Base-by-base conservation (phyloP, 2,329 filamentous ascomycete species). In the Akanthomyces muscarius region DNA sequence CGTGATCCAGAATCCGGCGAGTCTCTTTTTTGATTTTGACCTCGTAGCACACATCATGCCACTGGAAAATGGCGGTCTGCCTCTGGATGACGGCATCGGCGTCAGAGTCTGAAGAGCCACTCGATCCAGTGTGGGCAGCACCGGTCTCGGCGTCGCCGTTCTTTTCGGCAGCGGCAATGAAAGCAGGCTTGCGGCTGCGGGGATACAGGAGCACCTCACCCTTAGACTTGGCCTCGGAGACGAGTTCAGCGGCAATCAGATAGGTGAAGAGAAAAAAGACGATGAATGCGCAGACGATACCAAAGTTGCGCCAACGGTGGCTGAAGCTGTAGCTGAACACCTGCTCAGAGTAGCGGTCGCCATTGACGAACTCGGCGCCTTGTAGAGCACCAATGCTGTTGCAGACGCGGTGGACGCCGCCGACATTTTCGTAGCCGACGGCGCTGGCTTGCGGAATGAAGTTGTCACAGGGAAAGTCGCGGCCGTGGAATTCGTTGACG, bases 21-120 rank as follows among this genome's bases (percentile, higher is more conserved):
- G 93, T 86, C 16, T 81, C 81, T 79, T 95, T 96, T 28, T 28
- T 48, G 76, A 96, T 92, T 73, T 90, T 88, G 73, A 87, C 80
- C 63, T 87, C 82, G 70, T 84, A 97, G 76, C 89, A 92, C 1
- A 96, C 88, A 69, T 94, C 83, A 67, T 87, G 84, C 92, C 92
- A 96, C 71, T 92, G 89, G 80, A 96, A 96, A 11, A 41, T 41
- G 38, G 38, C 38, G 16, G 38, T 41, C 14, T 91, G 88, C 67
- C 73, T 66, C 68, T 79, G 73, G 3, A 83, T 71, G 23, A 45
- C 38, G 18, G 44, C 44, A 23, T 23, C 21, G 18, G 44, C 18
- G 44, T 23, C 44, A 47, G 21, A n/a, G 44, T 23, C 44, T 7
- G 44, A 23, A 23, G 44, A 47, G 18, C 18, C 18, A 6, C 21